Evolutionary conservation across 1,284 basidiomycete species (phyloP).

Genomic region (Cryptococcus floricola): DNA sequence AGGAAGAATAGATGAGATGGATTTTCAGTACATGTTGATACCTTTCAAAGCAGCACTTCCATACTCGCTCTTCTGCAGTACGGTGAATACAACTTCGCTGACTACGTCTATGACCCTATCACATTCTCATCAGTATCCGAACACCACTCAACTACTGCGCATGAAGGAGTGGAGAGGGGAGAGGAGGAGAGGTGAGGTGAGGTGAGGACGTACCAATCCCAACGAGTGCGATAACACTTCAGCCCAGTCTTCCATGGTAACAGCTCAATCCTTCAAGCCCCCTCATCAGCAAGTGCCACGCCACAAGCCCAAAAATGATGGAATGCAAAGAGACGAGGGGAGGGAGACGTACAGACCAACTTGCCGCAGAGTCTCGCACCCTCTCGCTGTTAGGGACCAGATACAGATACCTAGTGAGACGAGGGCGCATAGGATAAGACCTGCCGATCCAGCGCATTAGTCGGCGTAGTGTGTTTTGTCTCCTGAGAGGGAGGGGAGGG

Average conservation of each 20-base stretch:
- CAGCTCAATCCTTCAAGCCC: conserved; percentile 9
- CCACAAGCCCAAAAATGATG: background rate
- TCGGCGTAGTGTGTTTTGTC: background rate
- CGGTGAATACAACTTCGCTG: background rate
- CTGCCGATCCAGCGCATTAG: background rate
- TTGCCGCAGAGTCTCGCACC: conserved; percentile 11
- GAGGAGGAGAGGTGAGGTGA: background rate
- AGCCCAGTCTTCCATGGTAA: conserved; percentile 15
- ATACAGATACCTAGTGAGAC: conserved; percentile 6
- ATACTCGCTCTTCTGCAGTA: background rate
- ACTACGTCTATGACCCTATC: background rate
- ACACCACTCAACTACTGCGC: background rate
- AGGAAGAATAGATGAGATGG: no score
- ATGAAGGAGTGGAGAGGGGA: background rate
- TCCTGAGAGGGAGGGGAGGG: background rate
- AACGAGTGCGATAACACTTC: conserved; percentile 13
- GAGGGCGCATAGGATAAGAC: conserved; percentile 4
- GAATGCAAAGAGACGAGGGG: background rate
- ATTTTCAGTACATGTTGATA: no score
- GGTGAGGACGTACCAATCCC: conserved; percentile 11
- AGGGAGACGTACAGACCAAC: conserved; percentile 7
- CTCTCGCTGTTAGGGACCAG: conserved; percentile 9
- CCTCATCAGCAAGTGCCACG: background rate
- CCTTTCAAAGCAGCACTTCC: background rate
- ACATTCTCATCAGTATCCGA: no score